Evolutionary conservation across 768 basidiomycete genomes (phyloP), one percentile per base, ranked within the genome.

Genomic region (Psilocybe cubensis): DNA sequence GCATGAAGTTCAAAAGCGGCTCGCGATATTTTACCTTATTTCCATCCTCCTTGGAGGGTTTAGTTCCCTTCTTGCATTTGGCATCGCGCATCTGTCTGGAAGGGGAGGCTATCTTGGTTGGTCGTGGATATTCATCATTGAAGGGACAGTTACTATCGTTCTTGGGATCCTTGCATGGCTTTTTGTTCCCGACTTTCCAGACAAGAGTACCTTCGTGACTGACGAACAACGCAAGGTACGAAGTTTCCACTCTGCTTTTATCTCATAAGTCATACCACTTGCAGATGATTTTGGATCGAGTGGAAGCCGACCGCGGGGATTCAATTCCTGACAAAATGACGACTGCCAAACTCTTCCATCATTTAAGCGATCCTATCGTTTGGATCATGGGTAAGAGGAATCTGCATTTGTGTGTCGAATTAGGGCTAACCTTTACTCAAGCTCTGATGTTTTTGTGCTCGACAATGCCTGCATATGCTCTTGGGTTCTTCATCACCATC

Each of bases 1-100:
- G 3, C 70, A 76, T 51, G 78, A 79, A 63, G 76, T 79, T 6
- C 77, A 79, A 54, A 77, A 74, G 42, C 72, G 74, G 14, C 46
- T 66, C 11, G 63, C 65, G 10, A 51, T 62, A 12, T 66, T 66
- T 52, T 66, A 66, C 49, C 50, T 66, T 23, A 42, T 58, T 50
- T 64, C 65, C 1, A 63, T 58, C 33, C 51, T 63, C 17, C 55
- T 66, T 29, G 47, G 52, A 21, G 52, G 60, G 11, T 57, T 61
- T 52, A 57, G 56, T 40, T 60, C 63, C 40, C 48, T 68, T 28
- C 35, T 61, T 56, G 70, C 73, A 3, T 76, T 68, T 54, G 72
- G 47, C 5, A 58, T 74, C 29, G 67, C 66, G 27, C 61, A 65
- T 35, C 54, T 74, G 23, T 62, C 63, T 21, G 71, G 70, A 11